Percentiles rank a stretch among this genome's conserved stretches.
phyloP scores from a whole-genome alignment of 2,329 filamentous ascomycete species.

The Pseudocercospora fijiensis region DNA sequence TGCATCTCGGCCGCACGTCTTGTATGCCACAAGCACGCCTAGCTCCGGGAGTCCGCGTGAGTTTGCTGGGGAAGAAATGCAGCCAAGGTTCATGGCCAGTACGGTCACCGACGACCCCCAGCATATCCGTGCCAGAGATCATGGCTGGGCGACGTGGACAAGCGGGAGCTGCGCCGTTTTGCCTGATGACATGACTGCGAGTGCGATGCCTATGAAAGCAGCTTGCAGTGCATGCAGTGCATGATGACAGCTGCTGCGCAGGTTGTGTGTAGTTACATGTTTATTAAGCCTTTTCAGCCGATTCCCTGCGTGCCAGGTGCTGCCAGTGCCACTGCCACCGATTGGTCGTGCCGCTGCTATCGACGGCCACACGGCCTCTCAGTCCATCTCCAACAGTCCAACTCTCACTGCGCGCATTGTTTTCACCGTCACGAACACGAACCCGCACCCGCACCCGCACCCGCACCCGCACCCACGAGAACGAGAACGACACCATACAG shows the following conservation, averaged over 20 bases:
- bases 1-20: neutral
- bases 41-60: neutral
- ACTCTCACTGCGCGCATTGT: neutral
- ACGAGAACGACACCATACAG: neutral
- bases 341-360: neutral
- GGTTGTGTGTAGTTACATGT: too few relatives aligned
- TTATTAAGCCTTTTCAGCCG: too few relatives aligned
- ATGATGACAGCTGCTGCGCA: too few relatives aligned
- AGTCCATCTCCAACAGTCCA: neutral
- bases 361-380: neutral
- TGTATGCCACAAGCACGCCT: neutral
- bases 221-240: too few relatives aligned
- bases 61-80: neutral
- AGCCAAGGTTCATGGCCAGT: neutral
- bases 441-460: neutral
- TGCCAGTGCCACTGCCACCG: too few relatives aligned
- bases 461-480: neutral
- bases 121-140: neutral
- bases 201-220: neutral
- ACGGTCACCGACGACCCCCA: neutral
- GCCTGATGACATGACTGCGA: neutral
- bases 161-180: neutral
- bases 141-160: neutral
- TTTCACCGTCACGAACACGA: neutral
- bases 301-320: too few relatives aligned